These are phyloP conservation scores for Hippophae rhamnoides DNA, from an alignment of 306 rosid genomes.

Conservation along the genomic window DNA sequence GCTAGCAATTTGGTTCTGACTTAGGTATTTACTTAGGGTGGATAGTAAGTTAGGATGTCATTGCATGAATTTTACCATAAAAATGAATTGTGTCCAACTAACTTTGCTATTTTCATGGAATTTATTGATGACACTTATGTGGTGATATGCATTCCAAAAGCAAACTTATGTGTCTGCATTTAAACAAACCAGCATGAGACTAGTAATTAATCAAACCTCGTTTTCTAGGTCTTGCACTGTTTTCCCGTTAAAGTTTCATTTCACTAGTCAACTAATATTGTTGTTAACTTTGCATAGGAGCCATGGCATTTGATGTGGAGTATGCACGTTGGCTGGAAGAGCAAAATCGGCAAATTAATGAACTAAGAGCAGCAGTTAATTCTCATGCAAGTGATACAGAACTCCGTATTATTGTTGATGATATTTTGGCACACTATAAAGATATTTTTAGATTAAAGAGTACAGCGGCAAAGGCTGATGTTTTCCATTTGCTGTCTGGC, in stretches of 20 bases:
- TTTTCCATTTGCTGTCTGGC: slow-evolving; percentile 92
- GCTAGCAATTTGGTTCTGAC: background rate
- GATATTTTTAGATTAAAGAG: slow-evolving; percentile 79
- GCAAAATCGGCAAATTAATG: slow-evolving; percentile 78
- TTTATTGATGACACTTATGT: background rate
- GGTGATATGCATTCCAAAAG: background rate
- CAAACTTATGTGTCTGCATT: background rate
- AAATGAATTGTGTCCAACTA: background rate
- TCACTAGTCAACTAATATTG: slow-evolving; percentile 14
- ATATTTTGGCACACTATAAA: slow-evolving; percentile 72
- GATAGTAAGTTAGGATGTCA: background rate
- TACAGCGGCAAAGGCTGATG: slow-evolving; percentile 82
- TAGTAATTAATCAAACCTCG: background rate
- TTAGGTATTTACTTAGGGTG: background rate
- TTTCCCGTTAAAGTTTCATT: slow-evolving; percentile 8
- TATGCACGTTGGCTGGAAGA: slow-evolving; percentile 94
- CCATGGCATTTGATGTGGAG: slow-evolving; percentile 88
- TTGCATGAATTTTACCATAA: background rate
- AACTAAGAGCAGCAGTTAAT: slow-evolving; percentile 88
- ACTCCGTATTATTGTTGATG: slow-evolving; percentile 85
- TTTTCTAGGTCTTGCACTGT: slow-evolving; percentile 1
- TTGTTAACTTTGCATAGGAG: slow-evolving; percentile 49
- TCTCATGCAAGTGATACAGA: slow-evolving; percentile 95
- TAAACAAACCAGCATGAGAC: too few relatives aligned
- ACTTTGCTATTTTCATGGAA: background rate